These are phyloP conservation scores for Gossypium davidsonii DNA, from an alignment of 441 rosid species.

Conservation along the genomic window DNA sequence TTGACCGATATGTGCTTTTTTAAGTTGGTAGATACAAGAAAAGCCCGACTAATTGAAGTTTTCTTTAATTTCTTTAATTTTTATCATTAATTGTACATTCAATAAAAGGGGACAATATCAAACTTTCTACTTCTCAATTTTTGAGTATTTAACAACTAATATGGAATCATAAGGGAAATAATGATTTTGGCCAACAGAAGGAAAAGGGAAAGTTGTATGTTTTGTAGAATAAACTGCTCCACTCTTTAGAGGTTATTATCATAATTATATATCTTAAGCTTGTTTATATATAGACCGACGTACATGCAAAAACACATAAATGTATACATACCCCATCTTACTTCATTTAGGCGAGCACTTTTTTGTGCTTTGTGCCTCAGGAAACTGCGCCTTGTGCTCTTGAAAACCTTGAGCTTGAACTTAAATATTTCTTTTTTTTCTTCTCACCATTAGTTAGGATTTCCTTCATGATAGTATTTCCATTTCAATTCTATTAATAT, in stretches of 20 bases:
- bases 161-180: neutral
- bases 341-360: neutral
- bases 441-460: conserved; percentile 1
- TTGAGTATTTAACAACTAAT: neutral
- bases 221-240: neutral
- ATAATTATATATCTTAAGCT: neutral
- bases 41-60: neutral
- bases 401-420: neutral
- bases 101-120: neutral
- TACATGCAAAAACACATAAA: neutral
- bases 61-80: neutral
- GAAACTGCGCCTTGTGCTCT: neutral
- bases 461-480: neutral
- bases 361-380: neutral
- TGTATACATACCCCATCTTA: neutral
- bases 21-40: neutral
- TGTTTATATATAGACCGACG: neutral
- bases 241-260: neutral
- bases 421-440: conserved; percentile 4
- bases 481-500: neutral
- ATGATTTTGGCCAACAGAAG: neutral
- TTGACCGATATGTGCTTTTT: neutral
- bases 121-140: neutral
- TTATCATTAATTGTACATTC: neutral
- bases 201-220: neutral